Evolutionary conservation across 2,329 filamentous ascomycete genomes (phyloP), one percentile per base, ranked within the genome.

Genomic region (Xylariomycetidae sp.): DNA sequence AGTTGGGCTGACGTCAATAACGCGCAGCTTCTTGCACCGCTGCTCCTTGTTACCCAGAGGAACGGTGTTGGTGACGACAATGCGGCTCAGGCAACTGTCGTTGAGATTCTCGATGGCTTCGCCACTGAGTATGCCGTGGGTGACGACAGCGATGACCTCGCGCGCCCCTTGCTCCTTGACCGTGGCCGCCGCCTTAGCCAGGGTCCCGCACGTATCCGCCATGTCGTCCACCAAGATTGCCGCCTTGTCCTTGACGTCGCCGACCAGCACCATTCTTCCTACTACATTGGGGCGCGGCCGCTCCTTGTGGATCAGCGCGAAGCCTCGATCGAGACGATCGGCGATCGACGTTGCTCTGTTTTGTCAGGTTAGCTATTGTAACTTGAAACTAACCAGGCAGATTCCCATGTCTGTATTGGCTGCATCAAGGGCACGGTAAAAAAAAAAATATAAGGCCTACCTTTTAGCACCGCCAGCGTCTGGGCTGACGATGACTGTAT

Each of bases 141-240:
- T 96, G 38, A 97, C 92, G 46, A 97, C 94, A 16, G 92, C 92
- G 43, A 94, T 87, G 23, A 94, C 88, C 56, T 94, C 80, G 47
- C 79, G 80, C 2, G 92, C 90, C 19, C 88, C 87, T 54, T 96
- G 83, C 50, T 87, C 75, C 60, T 90, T 86, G 33, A 97, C 77
- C 0, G 89, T 90, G 37, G 87, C 82, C 12, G 90, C 92, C 3
- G 89, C 92, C 67, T 97, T 97, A 59, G 54, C 53, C 3, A 58
- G 38, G 25, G 88, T 95, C 48, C 88, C 88, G 60, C 89, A 96
- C 4, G 90, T 96, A 58, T 97, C 90, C 19, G 89, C 89, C 88
- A 97, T 96, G 59, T 97, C 90, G 59, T 97, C 90, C 30, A 98
- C 90, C 30, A 98, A 80, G 55, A 98, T 96, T 40, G 90, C 90